Conservation (phyloP, 2,329 filamentous ascomycete genomes). For the Tolypocladium pustulatum region DNA sequence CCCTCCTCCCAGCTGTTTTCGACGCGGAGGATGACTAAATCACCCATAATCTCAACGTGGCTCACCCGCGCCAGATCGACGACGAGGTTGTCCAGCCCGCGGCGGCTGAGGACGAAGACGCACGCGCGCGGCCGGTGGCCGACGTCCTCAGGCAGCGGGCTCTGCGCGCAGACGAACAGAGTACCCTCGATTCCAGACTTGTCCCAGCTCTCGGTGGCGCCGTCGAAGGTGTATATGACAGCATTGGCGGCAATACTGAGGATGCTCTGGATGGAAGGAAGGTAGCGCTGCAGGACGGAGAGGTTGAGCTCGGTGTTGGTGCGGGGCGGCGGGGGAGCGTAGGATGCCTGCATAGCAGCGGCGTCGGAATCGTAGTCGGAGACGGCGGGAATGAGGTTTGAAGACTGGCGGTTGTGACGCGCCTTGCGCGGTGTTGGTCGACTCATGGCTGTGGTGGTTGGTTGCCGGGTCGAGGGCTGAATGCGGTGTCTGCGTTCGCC, state of each 20-base stretch:
- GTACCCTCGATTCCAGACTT: constrained; percentile 80
- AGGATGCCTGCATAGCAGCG: constrained; percentile 28
- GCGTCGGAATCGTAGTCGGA: constrained; percentile 61
- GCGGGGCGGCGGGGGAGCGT: constrained; percentile 42
- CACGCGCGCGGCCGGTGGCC: constrained; percentile 32
- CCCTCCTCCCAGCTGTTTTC: constrained; percentile 22
- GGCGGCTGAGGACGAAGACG: constrained; percentile 65
- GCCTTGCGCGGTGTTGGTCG: constrained; percentile 28
- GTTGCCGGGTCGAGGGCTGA: background rate
- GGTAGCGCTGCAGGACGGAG: constrained; percentile 70
- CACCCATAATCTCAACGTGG: constrained; percentile 52
- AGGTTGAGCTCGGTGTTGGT: constrained; percentile 84
- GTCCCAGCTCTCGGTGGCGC: constrained; percentile 61
- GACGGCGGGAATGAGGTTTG: constrained; percentile 26
- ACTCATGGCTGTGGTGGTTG: constrained; percentile 25
- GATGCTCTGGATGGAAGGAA: constrained; percentile 62
- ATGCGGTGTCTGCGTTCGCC: background rate
- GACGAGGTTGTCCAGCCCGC: constrained; percentile 59
- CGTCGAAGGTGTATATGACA: constrained; percentile 72
- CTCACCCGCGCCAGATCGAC: constrained; percentile 50
- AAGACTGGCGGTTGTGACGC: constrained; percentile 30
- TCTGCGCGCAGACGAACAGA: constrained; percentile 71
- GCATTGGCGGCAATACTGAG: constrained; percentile 75
- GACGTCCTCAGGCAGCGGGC: constrained; percentile 25
- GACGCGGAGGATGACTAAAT: constrained; percentile 40